Conservation (phyloP, 768 basidiomycete genomes). For the Piloderma croceum region DNA sequence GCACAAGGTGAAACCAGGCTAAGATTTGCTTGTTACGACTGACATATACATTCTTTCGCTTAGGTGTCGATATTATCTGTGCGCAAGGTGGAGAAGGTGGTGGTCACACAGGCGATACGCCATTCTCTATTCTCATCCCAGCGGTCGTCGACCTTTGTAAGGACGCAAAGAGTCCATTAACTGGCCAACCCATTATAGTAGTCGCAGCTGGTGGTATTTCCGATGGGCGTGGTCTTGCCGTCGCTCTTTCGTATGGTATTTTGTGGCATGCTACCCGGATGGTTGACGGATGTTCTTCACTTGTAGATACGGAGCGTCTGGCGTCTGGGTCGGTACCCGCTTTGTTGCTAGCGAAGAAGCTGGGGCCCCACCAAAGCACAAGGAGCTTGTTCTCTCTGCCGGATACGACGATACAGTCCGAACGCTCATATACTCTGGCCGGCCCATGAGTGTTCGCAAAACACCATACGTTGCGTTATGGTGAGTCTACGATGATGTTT, state of each 20-base stretch:
- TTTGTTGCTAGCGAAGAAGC: conserved; percentile 82
- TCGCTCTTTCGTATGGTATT: conserved; percentile 52
- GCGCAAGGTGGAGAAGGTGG: conserved; percentile 87
- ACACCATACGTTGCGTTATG: conserved; percentile 76
- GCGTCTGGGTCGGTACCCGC: conserved; percentile 85
- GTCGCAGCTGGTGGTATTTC: conserved; percentile 84
- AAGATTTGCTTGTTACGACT: neutral
- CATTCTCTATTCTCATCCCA: conserved; percentile 79
- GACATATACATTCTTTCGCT: neutral
- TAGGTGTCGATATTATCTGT: conserved; percentile 87
- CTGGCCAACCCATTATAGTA: conserved; percentile 68
- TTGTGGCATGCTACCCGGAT: neutral
- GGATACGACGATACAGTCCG: conserved; percentile 71
- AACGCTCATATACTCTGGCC: conserved; percentile 71
- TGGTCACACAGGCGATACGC: conserved; percentile 81
- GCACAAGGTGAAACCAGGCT: conserved; percentile 47
- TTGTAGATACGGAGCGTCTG: conserved; percentile 69
- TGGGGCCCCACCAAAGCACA: conserved; percentile 69
- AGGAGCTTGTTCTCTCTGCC: conserved; percentile 58
- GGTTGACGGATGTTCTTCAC: no score
- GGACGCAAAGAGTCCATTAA: conserved; percentile 61
- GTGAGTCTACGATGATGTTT: conserved; percentile 28
- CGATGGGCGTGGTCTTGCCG: conserved; percentile 77
- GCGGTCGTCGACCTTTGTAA: conserved; percentile 77
- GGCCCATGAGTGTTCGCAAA: conserved; percentile 77